These are phyloP conservation scores for Tetrapisispora iriomotensis DNA, from an alignment of 805 yeast species.

Conservation along the genomic window DNA sequence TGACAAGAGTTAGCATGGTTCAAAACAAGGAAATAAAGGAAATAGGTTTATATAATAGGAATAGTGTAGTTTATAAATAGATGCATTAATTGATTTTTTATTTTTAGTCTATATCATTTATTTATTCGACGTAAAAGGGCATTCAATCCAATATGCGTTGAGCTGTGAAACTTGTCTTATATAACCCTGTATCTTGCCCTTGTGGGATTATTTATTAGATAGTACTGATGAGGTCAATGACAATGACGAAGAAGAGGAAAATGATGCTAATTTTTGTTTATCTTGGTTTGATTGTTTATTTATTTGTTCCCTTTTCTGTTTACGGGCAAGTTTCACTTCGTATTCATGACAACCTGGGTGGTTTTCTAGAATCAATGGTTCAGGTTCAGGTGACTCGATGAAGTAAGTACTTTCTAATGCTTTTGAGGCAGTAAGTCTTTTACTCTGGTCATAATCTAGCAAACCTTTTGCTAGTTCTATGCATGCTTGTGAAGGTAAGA, in stretches of 20 bases:
- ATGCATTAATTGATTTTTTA: constrained; percentile 1
- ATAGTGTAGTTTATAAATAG: too few relatives aligned
- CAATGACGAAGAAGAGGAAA: background rate
- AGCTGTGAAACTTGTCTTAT: too few relatives aligned
- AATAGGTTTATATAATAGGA: too few relatives aligned
- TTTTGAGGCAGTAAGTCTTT: constrained; percentile 55
- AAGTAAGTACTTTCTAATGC: constrained; percentile 72
- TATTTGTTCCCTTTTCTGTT: constrained; percentile 25
- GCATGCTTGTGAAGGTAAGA: constrained; percentile 41
- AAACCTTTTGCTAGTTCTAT: constrained; percentile 57
- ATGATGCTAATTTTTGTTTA: background rate
- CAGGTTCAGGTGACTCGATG: constrained; percentile 54
- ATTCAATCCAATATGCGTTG: too few relatives aligned
- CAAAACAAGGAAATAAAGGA: too few relatives aligned
- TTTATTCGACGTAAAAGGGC: too few relatives aligned
- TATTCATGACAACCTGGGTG: constrained; percentile 93
- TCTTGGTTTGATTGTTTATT: background rate
- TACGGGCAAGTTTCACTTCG: constrained; percentile 60
- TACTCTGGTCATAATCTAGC: constrained; percentile 57
- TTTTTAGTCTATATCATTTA: background rate
- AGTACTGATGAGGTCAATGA: background rate
- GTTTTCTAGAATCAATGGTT: constrained; percentile 42
- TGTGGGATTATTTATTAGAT: background rate
- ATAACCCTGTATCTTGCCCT: too few relatives aligned
- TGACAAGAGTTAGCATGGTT: background rate